phyloP scores from a whole-genome alignment of 163 green algal genomes.

The Scenedesmus sp. region DNA sequence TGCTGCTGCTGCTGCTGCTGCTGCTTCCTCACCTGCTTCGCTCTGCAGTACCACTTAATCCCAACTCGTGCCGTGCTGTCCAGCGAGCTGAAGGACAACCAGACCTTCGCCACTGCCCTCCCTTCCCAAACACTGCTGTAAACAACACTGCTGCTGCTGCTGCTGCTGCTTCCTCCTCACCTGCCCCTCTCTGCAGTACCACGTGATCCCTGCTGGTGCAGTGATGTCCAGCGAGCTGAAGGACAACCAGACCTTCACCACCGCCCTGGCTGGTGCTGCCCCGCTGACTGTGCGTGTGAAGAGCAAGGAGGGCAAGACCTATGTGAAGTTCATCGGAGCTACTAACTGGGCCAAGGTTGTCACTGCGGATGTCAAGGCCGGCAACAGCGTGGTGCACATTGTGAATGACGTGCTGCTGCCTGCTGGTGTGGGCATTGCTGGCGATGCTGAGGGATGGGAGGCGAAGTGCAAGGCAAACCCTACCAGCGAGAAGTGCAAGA shows the following conservation, averaged over 20 bases:
- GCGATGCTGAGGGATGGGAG: background rate
- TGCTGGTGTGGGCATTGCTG: background rate
- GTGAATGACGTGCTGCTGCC: constrained; percentile 44
- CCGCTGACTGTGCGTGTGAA: background rate
- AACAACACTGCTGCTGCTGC: too few species aligned
- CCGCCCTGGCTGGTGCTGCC: background rate
- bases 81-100: constrained; percentile 5
- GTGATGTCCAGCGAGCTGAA: constrained; percentile 14
- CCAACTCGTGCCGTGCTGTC: background rate
- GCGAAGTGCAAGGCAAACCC: too few species aligned
- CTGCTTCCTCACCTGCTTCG: too few species aligned
- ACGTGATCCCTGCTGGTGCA: constrained; percentile 32
- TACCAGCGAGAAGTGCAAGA: background rate
- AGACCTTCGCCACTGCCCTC: background rate
- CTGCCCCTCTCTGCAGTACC: background rate
- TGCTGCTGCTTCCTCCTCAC: too few species aligned
- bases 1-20: too few species aligned
- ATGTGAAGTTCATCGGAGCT: background rate
- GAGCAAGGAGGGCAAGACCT: background rate
- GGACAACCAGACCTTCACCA: constrained; percentile 1
- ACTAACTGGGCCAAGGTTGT: constrained; percentile 28
- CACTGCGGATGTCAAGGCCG: constrained; percentile 27
- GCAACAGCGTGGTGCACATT: constrained; percentile 28
- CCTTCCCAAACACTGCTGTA: too few species aligned
- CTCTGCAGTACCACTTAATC: constrained; percentile 39